phyloP scores from a whole-genome alignment of 2,329 filamentous ascomycete genomes.

The Sclerotinia sclerotiorum region DNA sequence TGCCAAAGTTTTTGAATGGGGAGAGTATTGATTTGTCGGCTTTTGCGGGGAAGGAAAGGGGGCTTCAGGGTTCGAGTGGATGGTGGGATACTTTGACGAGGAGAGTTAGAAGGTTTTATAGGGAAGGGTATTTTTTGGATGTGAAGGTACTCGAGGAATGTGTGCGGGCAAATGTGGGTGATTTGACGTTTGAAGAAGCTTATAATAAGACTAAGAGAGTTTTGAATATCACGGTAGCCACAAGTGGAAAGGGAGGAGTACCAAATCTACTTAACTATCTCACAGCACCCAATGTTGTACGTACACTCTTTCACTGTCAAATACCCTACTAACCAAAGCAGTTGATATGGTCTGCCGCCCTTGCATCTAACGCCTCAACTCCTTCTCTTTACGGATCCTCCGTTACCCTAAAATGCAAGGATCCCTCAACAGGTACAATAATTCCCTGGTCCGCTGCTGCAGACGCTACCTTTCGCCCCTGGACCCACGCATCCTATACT shows the following conservation, averaged over 20 bases:
- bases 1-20: slow-evolving; percentile 73
- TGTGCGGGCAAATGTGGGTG: slow-evolving; percentile 80
- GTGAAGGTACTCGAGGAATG: slow-evolving; percentile 79
- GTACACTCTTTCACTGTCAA: slow-evolving; percentile 42
- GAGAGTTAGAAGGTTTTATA: slow-evolving; percentile 66
- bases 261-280: slow-evolving; percentile 89
- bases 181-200: slow-evolving; percentile 90
- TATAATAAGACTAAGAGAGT: slow-evolving; percentile 82
- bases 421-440: slow-evolving; percentile 56
- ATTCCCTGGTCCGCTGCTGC: slow-evolving; percentile 55
- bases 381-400: slow-evolving; percentile 49
- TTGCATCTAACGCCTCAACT: slow-evolving; percentile 56
- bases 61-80: slow-evolving; percentile 33
- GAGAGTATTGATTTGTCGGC: slow-evolving; percentile 80
- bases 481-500: slow-evolving; percentile 53
- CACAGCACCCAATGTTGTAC: slow-evolving; percentile 86
- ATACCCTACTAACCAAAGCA: slow-evolving; percentile 24
- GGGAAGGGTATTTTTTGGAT: slow-evolving; percentile 81
- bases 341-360: slow-evolving; percentile 61
- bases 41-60: slow-evolving; percentile 54
- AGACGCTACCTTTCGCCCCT: slow-evolving; percentile 55
- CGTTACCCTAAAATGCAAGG: slow-evolving; percentile 62
- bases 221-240: slow-evolving; percentile 87
- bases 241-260: slow-evolving; percentile 69
- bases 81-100: slow-evolving; percentile 61